Evolutionary conservation across 139 green algal genomes (phyloP).

Genomic region (Auxenochlorella pyrenoidosa): DNA sequence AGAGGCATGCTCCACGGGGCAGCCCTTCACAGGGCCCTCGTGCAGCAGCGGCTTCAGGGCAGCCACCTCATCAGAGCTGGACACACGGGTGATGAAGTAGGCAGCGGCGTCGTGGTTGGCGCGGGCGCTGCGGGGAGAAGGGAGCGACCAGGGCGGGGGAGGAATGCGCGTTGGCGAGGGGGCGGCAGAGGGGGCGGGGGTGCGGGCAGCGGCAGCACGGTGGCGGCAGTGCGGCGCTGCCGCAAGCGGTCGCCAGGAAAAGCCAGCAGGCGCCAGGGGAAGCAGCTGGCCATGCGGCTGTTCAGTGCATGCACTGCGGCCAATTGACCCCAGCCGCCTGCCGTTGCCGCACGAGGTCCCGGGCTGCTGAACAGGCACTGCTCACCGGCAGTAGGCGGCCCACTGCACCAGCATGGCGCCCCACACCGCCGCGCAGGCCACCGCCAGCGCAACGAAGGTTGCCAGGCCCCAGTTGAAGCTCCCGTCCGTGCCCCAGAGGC

Average conservation of each 20-base stretch:
- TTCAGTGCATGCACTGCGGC: too few species aligned
- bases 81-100: neutral
- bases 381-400: neutral
- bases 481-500: neutral
- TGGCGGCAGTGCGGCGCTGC: too few species aligned
- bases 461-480: conserved; percentile 36
- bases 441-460: conserved; percentile 29
- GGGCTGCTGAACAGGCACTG: too few species aligned
- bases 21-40: conserved; percentile 7
- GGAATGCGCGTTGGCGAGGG: neutral
- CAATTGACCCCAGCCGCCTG: too few species aligned
- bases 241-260: neutral
- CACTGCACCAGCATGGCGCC: conserved; percentile 18
- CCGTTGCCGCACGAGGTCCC: too few species aligned
- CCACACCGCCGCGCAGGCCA: conserved; percentile 32
- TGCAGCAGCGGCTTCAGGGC: conserved; percentile 29
- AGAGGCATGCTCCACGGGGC: neutral
- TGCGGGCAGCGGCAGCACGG: neutral
- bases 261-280: too few species aligned
- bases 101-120: neutral
- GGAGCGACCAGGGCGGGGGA: neutral
- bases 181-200: neutral
- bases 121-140: neutral
- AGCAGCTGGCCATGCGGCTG: too few species aligned
- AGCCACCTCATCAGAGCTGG: neutral